A percentile compares a stretch with the other conserved stretches of the same genome.
Evolutionary conservation across 306 rosid genomes (phyloP).

Genomic region (Biancaea sappan): DNA sequence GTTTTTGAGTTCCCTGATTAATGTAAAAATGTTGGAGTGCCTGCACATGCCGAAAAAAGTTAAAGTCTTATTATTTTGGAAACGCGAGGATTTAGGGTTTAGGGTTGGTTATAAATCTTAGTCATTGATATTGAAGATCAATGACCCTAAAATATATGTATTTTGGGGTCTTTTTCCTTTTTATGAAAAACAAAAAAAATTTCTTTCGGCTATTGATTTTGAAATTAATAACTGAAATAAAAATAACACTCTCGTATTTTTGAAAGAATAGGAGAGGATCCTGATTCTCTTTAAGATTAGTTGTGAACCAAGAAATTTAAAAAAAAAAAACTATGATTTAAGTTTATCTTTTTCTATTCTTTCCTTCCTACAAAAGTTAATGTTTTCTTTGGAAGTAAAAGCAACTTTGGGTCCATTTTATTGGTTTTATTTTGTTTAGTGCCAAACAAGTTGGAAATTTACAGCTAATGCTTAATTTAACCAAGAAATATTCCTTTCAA

Average conservation of each 20-base stretch:
- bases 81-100: too few species aligned
- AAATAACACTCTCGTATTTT: too few species aligned
- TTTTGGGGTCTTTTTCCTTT: too few species aligned
- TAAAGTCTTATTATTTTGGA: too few species aligned
- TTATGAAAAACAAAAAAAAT: too few species aligned
- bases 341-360: neutral
- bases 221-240: neutral
- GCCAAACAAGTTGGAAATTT: conserved; percentile 25
- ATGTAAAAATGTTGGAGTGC: neutral
- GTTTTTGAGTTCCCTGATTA: too few species aligned
- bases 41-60: too few species aligned
- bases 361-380: neutral
- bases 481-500: neutral
- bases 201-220: too few species aligned
- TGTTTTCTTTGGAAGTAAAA: conserved; percentile 8
- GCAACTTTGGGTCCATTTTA: neutral
- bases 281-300: neutral
- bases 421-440: neutral
- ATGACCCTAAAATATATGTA: too few species aligned
- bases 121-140: too few species aligned
- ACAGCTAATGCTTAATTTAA: conserved; percentile 12
- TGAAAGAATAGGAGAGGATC: neutral
- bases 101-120: too few species aligned
- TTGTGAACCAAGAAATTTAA: neutral
- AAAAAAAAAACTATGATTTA: neutral